Percentiles rank a stretch among this genome's conserved stretches.
Conservation (phyloP, 768 basidiomycete species). For the Mycena sanguinolenta region DNA sequence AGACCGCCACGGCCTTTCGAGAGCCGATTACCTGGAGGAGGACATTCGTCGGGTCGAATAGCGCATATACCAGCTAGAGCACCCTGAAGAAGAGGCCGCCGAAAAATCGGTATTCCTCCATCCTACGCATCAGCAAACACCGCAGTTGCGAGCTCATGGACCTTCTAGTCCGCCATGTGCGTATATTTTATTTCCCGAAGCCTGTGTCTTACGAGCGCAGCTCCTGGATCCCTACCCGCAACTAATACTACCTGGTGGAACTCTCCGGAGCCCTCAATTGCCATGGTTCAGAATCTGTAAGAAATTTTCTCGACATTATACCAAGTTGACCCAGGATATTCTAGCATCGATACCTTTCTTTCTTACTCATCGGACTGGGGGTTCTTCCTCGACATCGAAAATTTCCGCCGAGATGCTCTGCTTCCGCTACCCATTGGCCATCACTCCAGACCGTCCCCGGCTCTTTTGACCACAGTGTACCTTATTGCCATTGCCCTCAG, state of each 20-base stretch:
- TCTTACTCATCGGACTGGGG: conserved; percentile 56
- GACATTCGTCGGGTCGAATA: conserved; percentile 51
- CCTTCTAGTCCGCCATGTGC: neutral
- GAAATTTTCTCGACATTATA: neutral
- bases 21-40: conserved; percentile 55
- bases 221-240: neutral
- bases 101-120: conserved; percentile 42
- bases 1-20: conserved; percentile 53
- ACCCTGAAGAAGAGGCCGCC: conserved; percentile 37
- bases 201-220: neutral
- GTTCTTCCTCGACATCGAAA: conserved; percentile 60
- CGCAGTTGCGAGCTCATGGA: neutral
- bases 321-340: neutral
- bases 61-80: conserved; percentile 51
- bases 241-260: conserved; percentile 17
- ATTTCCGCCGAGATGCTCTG: conserved; percentile 50
- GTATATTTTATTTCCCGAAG: neutral
- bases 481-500: conserved; percentile 39
- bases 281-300: conserved; percentile 16
- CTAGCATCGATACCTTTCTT: conserved; percentile 46
- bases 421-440: conserved; percentile 36
- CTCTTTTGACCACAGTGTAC: conserved; percentile 41
- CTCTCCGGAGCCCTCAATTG: conserved; percentile 7
- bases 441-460: conserved; percentile 41
- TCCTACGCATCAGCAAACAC: conserved; percentile 41